These are phyloP conservation scores for Daldinia vernicosa DNA, from an alignment of 495 filamentous ascomycete genomes.

Conservation along the genomic window DNA sequence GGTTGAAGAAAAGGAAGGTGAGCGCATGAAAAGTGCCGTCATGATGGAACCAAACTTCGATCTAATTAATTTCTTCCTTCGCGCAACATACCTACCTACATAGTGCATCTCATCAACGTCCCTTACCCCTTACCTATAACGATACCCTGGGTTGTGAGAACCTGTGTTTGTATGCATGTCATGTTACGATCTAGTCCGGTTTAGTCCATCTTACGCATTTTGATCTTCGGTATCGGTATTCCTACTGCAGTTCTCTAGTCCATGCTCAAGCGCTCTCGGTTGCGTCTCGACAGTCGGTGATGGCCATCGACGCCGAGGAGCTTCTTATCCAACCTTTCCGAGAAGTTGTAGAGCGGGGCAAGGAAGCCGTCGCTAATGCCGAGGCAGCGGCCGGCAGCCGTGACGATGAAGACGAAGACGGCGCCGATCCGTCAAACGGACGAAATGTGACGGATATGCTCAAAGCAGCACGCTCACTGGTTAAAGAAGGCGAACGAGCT, in stretches of 20 bases:
- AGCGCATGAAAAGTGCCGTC: slow-evolving; percentile 22
- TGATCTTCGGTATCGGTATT: slow-evolving; percentile 6
- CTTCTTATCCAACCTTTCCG: slow-evolving; percentile 51
- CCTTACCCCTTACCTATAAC: neutral
- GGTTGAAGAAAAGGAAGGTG: slow-evolving; percentile 27
- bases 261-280: slow-evolving; percentile 27
- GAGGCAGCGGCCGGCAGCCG: slow-evolving; percentile 27
- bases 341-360: slow-evolving; percentile 49
- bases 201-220: slow-evolving; percentile 23
- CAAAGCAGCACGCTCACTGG: slow-evolving; percentile 44
- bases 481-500: slow-evolving; percentile 50
- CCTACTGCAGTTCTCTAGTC: slow-evolving; percentile 1
- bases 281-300: slow-evolving; percentile 37
- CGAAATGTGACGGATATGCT: slow-evolving; percentile 38
- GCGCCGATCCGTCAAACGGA: slow-evolving; percentile 3
- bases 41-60: slow-evolving; percentile 15
- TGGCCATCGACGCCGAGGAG: slow-evolving; percentile 50
- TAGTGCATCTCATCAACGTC: neutral
- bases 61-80: slow-evolving; percentile 22
- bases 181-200: slow-evolving; percentile 17
- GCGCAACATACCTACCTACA: slow-evolving; percentile 3
- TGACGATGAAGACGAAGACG: slow-evolving; percentile 28
- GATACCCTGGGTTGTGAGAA: slow-evolving; percentile 14
- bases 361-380: slow-evolving; percentile 47
- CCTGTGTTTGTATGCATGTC: slow-evolving; percentile 28